These are phyloP conservation scores for Aspergillus neoniger DNA, from an alignment of 2,329 filamentous ascomycete genomes.

Conservation along the genomic window DNA sequence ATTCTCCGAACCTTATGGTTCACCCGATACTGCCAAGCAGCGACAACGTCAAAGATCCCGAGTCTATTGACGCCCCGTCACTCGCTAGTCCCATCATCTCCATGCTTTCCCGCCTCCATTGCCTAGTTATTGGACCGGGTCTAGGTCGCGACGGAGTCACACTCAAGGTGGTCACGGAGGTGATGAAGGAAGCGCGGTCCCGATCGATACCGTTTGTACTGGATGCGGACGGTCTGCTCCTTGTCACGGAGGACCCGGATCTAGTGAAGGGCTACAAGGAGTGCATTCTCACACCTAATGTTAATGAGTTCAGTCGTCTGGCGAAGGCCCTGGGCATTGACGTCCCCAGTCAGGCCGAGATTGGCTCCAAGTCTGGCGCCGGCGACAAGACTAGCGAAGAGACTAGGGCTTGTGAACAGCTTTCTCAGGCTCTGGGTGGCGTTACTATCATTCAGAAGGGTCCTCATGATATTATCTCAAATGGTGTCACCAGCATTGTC, in stretches of 20 bases:
- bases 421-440: constrained; percentile 77
- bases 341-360: constrained; percentile 42
- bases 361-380: constrained; percentile 38
- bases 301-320: constrained; percentile 85
- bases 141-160: constrained; percentile 87
- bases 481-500: constrained; percentile 72
- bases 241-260: constrained; percentile 74
- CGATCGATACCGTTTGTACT: constrained; percentile 76
- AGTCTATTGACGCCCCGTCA: constrained; percentile 55
- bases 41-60: constrained; percentile 51
- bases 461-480: constrained; percentile 75
- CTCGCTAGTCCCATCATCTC: constrained; percentile 70
- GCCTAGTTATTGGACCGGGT: constrained; percentile 89
- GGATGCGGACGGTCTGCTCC: constrained; percentile 82
- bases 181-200: constrained; percentile 76
- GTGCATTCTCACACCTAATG: constrained; percentile 90
- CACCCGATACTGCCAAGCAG: constrained; percentile 91
- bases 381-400: constrained; percentile 51
- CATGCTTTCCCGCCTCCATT: constrained; percentile 84
- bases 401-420: constrained; percentile 63
- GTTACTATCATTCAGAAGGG: constrained; percentile 94
- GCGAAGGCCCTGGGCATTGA: constrained; percentile 74
- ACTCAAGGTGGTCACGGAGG: constrained; percentile 77
- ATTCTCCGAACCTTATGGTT: constrained; percentile 98
- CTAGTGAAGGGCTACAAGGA: constrained; percentile 78